Conservation (phyloP, 495 filamentous ascomycete species). For the Cercophora newfieldiana region DNA sequence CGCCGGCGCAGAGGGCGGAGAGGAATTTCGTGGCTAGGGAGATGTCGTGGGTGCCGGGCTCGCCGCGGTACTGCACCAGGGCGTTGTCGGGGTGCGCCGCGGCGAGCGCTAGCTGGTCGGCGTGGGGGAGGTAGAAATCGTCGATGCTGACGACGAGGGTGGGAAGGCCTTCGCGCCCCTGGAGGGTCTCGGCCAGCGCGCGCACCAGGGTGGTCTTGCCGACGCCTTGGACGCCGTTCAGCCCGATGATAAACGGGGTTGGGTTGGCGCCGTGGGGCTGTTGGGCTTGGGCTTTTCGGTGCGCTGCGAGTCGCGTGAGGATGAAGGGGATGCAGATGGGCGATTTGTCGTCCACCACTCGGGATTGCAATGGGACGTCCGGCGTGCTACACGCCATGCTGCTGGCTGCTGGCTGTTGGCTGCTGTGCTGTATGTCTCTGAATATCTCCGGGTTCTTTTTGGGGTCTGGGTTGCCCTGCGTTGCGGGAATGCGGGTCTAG, state of each 20-base stretch:
- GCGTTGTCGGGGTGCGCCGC: conserved; percentile 65
- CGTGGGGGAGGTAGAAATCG: conserved; percentile 82
- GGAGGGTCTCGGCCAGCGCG: conserved; percentile 64
- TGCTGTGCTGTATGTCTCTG: conserved; percentile 3
- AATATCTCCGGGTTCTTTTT: neutral
- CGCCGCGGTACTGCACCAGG: conserved; percentile 78
- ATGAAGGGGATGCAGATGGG: conserved; percentile 84
- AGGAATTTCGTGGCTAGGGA: conserved; percentile 64
- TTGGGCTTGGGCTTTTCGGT: conserved; percentile 38
- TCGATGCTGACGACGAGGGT: conserved; percentile 84
- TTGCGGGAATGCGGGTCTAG: neutral
- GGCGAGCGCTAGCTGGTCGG: conserved; percentile 69
- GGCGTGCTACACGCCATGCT: conserved; percentile 17
- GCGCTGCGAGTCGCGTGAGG: conserved; percentile 59
- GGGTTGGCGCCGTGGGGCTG: conserved; percentile 28
- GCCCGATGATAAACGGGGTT: conserved; percentile 58
- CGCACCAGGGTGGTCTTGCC: conserved; percentile 89
- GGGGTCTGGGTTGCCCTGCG: neutral
- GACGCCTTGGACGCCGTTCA: conserved; percentile 77
- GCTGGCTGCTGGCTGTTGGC: too few relatives aligned
- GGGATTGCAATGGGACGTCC: conserved; percentile 31
- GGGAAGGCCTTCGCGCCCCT: conserved; percentile 63
- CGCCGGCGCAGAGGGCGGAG: conserved; percentile 52
- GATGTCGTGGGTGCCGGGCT: conserved; percentile 84
- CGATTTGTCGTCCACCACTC: conserved; percentile 80